Base-by-base conservation (phyloP, 768 basidiomycete genomes). In the Phylloporus sp. region DNA sequence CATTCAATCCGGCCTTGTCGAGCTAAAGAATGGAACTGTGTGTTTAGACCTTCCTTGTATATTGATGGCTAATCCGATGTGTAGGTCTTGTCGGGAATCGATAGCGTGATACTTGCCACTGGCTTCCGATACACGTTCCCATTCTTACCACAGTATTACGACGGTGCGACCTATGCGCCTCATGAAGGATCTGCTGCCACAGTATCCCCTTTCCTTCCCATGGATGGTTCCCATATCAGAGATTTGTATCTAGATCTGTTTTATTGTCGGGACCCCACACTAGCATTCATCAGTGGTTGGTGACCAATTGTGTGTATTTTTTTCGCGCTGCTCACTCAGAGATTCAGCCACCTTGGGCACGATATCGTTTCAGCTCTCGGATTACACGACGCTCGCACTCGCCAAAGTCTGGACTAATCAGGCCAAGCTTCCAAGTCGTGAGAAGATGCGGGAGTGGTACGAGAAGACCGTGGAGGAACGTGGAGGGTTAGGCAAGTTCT, bases 81-180 rank as follows among this genome's bases (percentile, higher is more conserved):
- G 23, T 24, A 53, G 53, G 27, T 54, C 11, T 14, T 54, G 20
- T 42, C 51, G 5, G 46, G 43, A 13, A 38, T 54, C 13, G 51
- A 57, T 24, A 34, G 43, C 6, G 38, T 56, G 13, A 53, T 57
- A 36, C 21, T 50, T 11, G 33, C 55, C 2, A 57, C 56, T 9
- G 52, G 46, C 1, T 54, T 36, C 40, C 37, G 44, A 18, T 43
- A 48, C n/a, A 50, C 55, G 11, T 57, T 29, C 11, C 56, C 55
- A 22, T 58, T 58, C 44, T 38, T 50, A 28, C 21, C 51, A 7
- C 55, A 49, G 26, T 54, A 54, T 28, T 57, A 57, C 27, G 56
- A 57, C 3, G 38, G 15, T 14, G 44, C 46, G 15, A 21, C 44
- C 2, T 42, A 41, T 5, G 32, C 23, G 3, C 42, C 46, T 13